Evolutionary conservation across 2,329 filamentous ascomycete species (phyloP).

Genomic region (Chaetomiaceae sp.): DNA sequence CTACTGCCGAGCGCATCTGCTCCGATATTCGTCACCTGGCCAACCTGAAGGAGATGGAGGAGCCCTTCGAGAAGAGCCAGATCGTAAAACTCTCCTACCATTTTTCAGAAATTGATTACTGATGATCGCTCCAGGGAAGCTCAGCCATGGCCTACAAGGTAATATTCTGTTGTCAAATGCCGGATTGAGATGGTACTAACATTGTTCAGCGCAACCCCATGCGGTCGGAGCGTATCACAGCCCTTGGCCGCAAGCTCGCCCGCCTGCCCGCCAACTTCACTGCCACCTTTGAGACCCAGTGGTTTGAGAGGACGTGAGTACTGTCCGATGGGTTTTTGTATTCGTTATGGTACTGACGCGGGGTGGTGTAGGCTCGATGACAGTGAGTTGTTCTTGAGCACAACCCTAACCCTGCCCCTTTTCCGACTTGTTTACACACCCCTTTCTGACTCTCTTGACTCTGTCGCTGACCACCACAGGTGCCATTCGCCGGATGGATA

Average conservation of each 20-base stretch:
- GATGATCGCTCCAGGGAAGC: constrained; percentile 17
- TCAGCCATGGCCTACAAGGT: constrained; percentile 41
- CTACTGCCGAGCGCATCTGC: constrained; percentile 72
- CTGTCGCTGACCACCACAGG: constrained; percentile 23
- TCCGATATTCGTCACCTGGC: constrained; percentile 71
- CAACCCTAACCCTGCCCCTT: constrained; percentile 22
- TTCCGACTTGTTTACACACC: not conserved
- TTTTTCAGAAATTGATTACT: not conserved
- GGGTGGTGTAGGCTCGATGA: constrained; percentile 78
- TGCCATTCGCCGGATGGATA: constrained; percentile 59
- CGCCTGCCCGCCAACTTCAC: constrained; percentile 43
- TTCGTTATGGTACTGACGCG: not conserved
- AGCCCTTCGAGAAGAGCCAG: constrained; percentile 76
- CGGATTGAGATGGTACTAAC: constrained; percentile 27
- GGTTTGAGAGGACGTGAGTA: constrained; percentile 27
- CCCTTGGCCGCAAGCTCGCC: constrained; percentile 38
- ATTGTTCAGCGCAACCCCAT: constrained; percentile 32
- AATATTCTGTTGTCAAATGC: not conserved
- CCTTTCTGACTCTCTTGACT: not conserved
- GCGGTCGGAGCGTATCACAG: constrained; percentile 45
- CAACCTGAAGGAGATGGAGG: constrained; percentile 76
- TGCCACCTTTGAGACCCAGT: constrained; percentile 65
- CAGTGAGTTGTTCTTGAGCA: constrained; percentile 32
- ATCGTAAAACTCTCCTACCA: constrained; percentile 43
- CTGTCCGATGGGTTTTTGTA: not conserved